Conservation (phyloP, 495 filamentous ascomycete species). For the Neurospora sp. region DNA sequence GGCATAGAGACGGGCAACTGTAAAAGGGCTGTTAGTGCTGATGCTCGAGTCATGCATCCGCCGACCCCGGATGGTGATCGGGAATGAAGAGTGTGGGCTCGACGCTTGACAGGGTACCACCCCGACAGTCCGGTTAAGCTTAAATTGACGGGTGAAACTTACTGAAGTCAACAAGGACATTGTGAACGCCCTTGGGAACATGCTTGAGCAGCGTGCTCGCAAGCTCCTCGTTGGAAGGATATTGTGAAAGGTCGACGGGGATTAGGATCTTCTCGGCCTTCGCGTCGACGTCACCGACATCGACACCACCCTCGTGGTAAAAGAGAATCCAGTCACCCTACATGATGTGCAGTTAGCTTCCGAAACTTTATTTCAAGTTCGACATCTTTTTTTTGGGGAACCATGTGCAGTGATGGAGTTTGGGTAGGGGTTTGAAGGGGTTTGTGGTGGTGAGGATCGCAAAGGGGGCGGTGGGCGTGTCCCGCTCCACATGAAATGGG, state of each 20-base stretch:
- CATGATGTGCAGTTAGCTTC: constrained; percentile 7
- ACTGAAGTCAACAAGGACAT: constrained; percentile 96
- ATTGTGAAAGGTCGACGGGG: constrained; percentile 89
- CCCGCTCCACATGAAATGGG: constrained; percentile 22
- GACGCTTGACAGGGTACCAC: background rate
- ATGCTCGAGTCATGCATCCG: background rate
- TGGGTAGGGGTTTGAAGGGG: constrained; percentile 1
- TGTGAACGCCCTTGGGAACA: constrained; percentile 91
- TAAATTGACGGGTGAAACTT: constrained; percentile 27
- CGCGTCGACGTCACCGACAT: constrained; percentile 97
- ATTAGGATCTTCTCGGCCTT: constrained; percentile 98
- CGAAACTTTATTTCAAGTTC: background rate
- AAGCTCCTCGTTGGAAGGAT: constrained; percentile 92
- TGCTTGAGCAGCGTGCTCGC: constrained; percentile 76
- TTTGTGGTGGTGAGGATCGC: background rate
- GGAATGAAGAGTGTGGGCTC: background rate
- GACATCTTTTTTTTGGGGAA: background rate
- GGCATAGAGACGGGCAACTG: constrained; percentile 59
- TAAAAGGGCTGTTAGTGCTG: background rate
- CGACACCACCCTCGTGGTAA: constrained; percentile 98
- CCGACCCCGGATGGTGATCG: background rate
- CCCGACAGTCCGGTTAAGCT: background rate
- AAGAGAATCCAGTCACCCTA: constrained; percentile 99
- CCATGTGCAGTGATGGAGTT: background rate
- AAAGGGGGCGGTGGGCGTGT: background rate